Base-by-base conservation (phyloP, 345 rosid genomes). In the Litchi chinensis region DNA sequence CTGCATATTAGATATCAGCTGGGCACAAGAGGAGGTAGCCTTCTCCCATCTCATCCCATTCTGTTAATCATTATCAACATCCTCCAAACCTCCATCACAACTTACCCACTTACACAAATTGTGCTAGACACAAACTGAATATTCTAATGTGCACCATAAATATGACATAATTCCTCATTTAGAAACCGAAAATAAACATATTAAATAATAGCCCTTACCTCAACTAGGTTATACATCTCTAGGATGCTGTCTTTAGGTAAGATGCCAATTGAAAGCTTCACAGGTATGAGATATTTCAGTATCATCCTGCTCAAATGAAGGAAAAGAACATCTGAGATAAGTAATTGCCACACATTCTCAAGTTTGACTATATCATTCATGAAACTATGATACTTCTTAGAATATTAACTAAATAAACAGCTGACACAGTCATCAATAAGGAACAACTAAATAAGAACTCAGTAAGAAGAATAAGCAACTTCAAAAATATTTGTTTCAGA, bases 281-380 rank as follows among this genome's bases (percentile, higher is more conserved):
- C 99, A 3, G 98, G 98, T 86, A 96, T 90, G 82, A 96, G 84
- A 81, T 94, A 96, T 82, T 94, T 96, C 60, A 96, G 83, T 82
- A 96, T 93, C 99, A 94, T 96, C 94, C 98, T 96, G 86, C 70
- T 65, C 46, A 64, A 82, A 75, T 22, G 40, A 72, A 79, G 65
- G 50, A 16, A 41, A 65, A 44, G 22, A 71, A 74, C 50, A 69
- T 72, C 39, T 78, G 52, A 83, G 70, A 37, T 4, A 13, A 73
- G 46, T 50, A 66, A 69, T 64, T 24, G 10, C 37, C 54, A 11
- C 21, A 46, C 3, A 37, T 46, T 70, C 60, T 22, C 10, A 7
- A 12, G 22, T 12, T 24, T 24, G 18, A 11, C 39, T 48, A 12
- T 48, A 26, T 10, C 59, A 70, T 48, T 16, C 59, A 18, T 5